These are phyloP conservation scores for Nicotiana noctiflora DNA, from an alignment of 257 asterid genomes.

Conservation along the genomic window DNA sequence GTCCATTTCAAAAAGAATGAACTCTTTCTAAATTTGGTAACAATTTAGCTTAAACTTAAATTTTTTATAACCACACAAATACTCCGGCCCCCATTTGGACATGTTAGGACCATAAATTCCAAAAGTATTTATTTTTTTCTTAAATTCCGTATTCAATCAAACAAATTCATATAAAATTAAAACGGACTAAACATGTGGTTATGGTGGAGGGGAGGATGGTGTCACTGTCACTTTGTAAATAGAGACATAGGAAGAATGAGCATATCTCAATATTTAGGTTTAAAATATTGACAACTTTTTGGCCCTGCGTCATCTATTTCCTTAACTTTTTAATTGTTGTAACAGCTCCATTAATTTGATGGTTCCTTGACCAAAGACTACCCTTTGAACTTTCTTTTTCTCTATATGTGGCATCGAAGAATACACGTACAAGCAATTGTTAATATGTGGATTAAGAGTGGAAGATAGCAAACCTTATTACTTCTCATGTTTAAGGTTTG, in stretches of 20 bases:
- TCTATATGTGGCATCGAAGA: background rate
- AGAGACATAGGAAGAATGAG: background rate
- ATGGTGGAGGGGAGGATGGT: background rate
- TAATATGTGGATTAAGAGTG: background rate
- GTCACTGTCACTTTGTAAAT: background rate
- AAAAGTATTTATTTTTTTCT: too few species aligned
- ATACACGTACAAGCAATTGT: background rate
- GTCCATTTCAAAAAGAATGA: too few species aligned
- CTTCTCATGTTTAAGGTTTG: too few species aligned
- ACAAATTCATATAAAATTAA: too few species aligned
- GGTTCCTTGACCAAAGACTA: background rate
- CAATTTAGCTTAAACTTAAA: too few species aligned
- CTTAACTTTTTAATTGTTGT: background rate
- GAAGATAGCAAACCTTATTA: too few species aligned
- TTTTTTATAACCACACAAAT: too few species aligned
- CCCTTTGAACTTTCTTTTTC: background rate
- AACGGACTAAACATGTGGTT: too few species aligned
- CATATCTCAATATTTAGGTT: background rate
- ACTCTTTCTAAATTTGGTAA: too few species aligned
- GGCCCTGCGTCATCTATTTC: background rate
- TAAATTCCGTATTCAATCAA: too few species aligned
- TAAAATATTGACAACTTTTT: background rate
- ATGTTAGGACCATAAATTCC: too few species aligned
- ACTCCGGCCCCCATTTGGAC: too few species aligned
- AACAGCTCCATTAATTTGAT: background rate